These are phyloP conservation scores for Arthrinium phaeospermum DNA, from an alignment of 2,329 filamentous ascomycete genomes.

Conservation along the genomic window DNA sequence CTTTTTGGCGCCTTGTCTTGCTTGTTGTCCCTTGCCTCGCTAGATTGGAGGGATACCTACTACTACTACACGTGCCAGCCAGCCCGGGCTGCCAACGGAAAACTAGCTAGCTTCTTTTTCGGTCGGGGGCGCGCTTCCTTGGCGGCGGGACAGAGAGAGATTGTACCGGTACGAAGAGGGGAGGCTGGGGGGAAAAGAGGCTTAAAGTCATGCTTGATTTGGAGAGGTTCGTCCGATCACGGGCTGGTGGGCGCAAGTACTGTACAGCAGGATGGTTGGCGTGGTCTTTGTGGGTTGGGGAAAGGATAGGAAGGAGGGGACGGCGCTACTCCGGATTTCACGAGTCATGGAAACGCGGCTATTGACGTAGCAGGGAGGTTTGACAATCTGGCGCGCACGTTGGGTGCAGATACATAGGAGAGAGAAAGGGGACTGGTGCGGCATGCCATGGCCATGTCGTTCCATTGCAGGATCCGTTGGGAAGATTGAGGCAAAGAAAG, in stretches of 20 bases:
- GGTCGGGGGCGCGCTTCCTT: not conserved
- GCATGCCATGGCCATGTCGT: not conserved
- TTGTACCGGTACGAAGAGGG: not conserved
- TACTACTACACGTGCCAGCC: not conserved
- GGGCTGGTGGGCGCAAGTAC: not conserved
- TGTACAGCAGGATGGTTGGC: not conserved
- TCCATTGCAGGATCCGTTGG: not conserved
- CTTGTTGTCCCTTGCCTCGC: not conserved
- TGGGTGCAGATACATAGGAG: not conserved
- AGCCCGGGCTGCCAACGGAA: not conserved
- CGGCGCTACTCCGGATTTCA: too few species aligned
- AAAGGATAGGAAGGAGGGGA: not conserved
- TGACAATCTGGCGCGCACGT: too few species aligned
- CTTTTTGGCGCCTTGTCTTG: not conserved
- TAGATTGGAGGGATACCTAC: too few species aligned
- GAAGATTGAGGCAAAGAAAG: too few species aligned
- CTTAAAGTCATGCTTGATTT: conserved; percentile 9
- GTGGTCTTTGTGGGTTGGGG: not conserved
- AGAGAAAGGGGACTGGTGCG: not conserved
- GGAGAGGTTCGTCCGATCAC: not conserved
- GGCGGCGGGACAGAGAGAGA: not conserved
- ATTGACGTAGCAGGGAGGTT: not conserved
- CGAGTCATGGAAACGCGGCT: not conserved
- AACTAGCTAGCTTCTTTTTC: not conserved
- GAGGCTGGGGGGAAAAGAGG: not conserved